Conservation (phyloP, 352 stramenopile species). For the Discostella stelligera region DNA sequence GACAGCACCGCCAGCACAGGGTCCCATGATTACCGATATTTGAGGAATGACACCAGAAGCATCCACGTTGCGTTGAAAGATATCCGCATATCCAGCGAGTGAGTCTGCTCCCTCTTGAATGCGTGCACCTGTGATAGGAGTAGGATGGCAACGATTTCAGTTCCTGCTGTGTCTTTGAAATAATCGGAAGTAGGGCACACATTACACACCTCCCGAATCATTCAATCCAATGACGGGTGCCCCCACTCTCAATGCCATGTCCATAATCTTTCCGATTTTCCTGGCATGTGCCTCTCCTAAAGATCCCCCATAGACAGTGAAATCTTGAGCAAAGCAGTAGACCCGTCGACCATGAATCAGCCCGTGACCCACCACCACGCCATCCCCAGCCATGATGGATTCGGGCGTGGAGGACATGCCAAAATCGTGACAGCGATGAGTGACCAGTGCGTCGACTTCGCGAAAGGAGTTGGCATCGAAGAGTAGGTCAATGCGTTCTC, state of each 20-base stretch:
- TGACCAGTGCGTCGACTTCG: conserved; percentile 95
- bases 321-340: conserved; percentile 97
- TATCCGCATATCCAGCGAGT: conserved; percentile 95
- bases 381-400: conserved; percentile 89
- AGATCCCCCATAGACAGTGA: conserved; percentile 96
- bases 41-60: conserved; percentile 91
- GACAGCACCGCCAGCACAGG: conserved; percentile 92
- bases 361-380: conserved; percentile 93
- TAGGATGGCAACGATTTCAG: too few relatives aligned
- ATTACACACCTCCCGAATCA: conserved; percentile 89
- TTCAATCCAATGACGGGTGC: conserved; percentile 97
- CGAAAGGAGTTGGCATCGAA: conserved; percentile 93
- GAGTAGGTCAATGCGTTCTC: conserved; percentile 93
- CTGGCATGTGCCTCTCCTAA: conserved; percentile 94
- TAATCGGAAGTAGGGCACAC: neutral
- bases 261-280: conserved; percentile 99
- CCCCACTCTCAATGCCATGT: conserved; percentile 93
- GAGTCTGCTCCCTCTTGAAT: conserved; percentile 98
- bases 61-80: conserved; percentile 98
- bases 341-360: conserved; percentile 92
- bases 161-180: too few relatives aligned
- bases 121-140: conserved; percentile 75
- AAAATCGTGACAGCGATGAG: conserved; percentile 96
- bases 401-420: conserved; percentile 87
- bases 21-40: conserved; percentile 97